These are phyloP conservation scores for Lolium rigidum DNA, from an alignment of 176 grass and related monocot genomes.

Conservation along the genomic window DNA sequence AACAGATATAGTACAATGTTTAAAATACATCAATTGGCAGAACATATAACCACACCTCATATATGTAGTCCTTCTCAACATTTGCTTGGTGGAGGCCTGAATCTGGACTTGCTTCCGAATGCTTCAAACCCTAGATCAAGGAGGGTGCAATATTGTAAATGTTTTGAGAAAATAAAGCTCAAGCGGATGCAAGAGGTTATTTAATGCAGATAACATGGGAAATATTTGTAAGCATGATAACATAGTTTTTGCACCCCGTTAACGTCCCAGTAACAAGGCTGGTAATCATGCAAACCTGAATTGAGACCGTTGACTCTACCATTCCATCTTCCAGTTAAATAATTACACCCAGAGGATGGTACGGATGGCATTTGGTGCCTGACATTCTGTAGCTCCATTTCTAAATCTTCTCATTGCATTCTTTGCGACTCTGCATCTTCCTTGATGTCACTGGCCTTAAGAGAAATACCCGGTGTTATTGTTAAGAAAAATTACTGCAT, in stretches of 20 bases:
- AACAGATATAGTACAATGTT: not conserved
- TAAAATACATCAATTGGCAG: not conserved
- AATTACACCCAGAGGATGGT: constrained; percentile 50
- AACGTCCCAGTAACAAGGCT: constrained; percentile 30
- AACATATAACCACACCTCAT: constrained; percentile 54
- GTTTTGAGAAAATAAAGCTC: constrained; percentile 8
- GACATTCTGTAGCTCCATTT: constrained; percentile 83
- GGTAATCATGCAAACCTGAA: constrained; percentile 52
- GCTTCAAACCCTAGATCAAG: constrained; percentile 38
- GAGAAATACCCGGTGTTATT: constrained; percentile 34
- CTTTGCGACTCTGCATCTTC: constrained; percentile 76
- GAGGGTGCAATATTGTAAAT: constrained; percentile 31
- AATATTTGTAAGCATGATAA: constrained; percentile 21
- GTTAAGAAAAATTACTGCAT: constrained; percentile 19
- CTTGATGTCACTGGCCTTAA: constrained; percentile 77
- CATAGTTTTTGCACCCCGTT: no score
- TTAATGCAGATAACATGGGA: constrained; percentile 6
- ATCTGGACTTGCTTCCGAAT: constrained; percentile 41
- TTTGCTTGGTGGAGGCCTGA: constrained; percentile 29
- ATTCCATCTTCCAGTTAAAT: constrained; percentile 40
- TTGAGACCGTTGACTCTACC: constrained; percentile 39
- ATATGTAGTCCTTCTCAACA: constrained; percentile 40
- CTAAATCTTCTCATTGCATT: constrained; percentile 74
- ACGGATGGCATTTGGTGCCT: constrained; percentile 66
- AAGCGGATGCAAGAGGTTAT: not conserved